Conservation (phyloP, 371 early-diverging fungal species). For the Circinella umbellata region DNA sequence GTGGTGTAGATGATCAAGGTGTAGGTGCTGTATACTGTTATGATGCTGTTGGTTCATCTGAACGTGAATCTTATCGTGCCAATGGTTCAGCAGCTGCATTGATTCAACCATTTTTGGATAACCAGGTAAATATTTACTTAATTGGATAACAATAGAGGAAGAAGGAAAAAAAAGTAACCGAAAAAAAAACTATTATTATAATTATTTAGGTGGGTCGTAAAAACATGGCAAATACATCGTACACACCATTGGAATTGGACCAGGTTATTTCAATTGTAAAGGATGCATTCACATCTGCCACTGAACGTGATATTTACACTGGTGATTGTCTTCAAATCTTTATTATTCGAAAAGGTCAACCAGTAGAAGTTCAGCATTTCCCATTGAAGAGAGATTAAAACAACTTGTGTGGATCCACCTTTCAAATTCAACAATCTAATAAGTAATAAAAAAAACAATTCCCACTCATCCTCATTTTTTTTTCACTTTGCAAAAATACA, state of each 20-base stretch:
- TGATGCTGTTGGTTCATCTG: slow-evolving; percentile 97
- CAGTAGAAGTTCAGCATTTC: slow-evolving; percentile 74
- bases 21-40: slow-evolving; percentile 92
- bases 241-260: slow-evolving; percentile 59
- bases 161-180: background rate
- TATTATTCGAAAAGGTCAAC: slow-evolving; percentile 78
- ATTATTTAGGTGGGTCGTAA: slow-evolving; percentile 54
- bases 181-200: too few relatives aligned
- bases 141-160: background rate
- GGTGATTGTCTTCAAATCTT: slow-evolving; percentile 98
- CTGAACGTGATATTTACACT: slow-evolving; percentile 99
- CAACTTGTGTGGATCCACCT: too few relatives aligned
- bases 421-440: background rate
- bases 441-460: too few relatives aligned
- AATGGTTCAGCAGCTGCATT: slow-evolving; percentile 92
- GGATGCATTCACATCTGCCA: slow-evolving; percentile 97
- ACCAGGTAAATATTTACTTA: slow-evolving; percentile 68
- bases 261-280: slow-evolving; percentile 83
- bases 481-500: too few relatives aligned
- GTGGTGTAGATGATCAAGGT: slow-evolving; percentile 93
- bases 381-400: slow-evolving; percentile 82
- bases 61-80: slow-evolving; percentile 80
- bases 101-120: slow-evolving; percentile 99
- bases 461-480: too few relatives aligned
- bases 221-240: slow-evolving; percentile 60